A percentile compares a stretch with the other conserved stretches of the same genome.
phyloP scores from a whole-genome alignment of 768 basidiomycete species.

The Xerocomellus dryophilus region DNA sequence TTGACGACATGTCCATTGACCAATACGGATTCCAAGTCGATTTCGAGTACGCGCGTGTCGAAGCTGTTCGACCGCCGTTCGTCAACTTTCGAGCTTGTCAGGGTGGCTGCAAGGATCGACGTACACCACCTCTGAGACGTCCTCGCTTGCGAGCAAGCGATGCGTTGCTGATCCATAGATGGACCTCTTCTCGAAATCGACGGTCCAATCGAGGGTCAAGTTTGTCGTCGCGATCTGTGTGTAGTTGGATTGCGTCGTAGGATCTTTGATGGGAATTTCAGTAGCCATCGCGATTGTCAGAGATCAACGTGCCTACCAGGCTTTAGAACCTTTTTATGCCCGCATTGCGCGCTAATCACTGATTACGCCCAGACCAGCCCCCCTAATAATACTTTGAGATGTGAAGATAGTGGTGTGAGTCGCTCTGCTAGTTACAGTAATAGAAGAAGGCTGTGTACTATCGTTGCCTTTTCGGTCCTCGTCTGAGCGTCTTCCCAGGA shows the following conservation, averaged over 20 bases:
- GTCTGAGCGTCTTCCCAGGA: no score
- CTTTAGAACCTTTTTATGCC: background rate
- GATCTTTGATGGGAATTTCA: conserved; percentile 30
- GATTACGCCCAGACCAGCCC: no score
- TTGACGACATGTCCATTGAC: conserved; percentile 45
- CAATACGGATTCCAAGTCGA: conserved; percentile 42
- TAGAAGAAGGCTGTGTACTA: no score
- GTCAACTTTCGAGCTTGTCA: background rate
- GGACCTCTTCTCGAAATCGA: conserved; percentile 49
- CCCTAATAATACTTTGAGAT: no score
- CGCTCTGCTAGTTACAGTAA: no score
- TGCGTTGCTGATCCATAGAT: conserved; percentile 51
- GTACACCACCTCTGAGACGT: conserved; percentile 44
- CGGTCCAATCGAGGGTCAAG: conserved; percentile 51
- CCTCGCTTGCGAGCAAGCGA: conserved; percentile 37
- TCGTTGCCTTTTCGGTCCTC: no score
- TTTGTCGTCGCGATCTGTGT: conserved; percentile 45
- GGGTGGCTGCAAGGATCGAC: background rate
- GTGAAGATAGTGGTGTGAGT: no score
- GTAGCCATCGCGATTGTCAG: conserved; percentile 10
- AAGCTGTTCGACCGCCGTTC: conserved; percentile 33
- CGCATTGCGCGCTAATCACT: no score
- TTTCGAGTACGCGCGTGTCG: conserved; percentile 51
- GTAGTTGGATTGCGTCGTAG: conserved; percentile 60
- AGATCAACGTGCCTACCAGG: background rate